Evolutionary conservation across 306 rosid genomes (phyloP), one percentile per base, ranked within the genome.

Genomic region (Macrotyloma uniflorum): DNA sequence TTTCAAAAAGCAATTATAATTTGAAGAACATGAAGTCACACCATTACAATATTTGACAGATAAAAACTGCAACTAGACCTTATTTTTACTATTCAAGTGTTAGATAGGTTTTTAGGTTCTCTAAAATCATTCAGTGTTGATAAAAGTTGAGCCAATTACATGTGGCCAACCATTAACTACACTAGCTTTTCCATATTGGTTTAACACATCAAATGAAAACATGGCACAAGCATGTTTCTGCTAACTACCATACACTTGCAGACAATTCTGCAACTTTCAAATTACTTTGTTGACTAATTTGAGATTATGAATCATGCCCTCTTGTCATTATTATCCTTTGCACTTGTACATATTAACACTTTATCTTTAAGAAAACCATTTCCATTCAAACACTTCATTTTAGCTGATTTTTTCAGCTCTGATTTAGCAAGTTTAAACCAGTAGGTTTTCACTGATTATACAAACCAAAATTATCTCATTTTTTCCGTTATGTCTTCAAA

Each of bases 91-190:
- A 32, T 5, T 26, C 0, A 32, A 32, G 35, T 32, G 35, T 32
- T 32, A 38, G 8, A 10, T 10, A 42, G 46, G 15, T 11, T 42
- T 9, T 2, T 42, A 11, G 46, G 46, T 10, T 0, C 10, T 5
- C 5, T 0, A 45, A 0, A 2, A 12, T 2, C 0, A 12, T 45
- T 4, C 54, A 33, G 36, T 69, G 81, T 70, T 57, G 65, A n/a
- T 47, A 67, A 81, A 80, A 26, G 71, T 57, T 61, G 72, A 75
- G 67, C 49, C 72, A 75, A 76, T 10, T 75, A 61, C 81, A 75
- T 20, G 68, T 82, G 81, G 22, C 70, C 43, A n/a, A 76, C 63
- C 70, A 32, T 1, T 30, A 61, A 32, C 67, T 0, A 53, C 53
- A 42, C 43, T 65, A 68, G 13, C 66, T 76, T 62, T 64, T 76